Base-by-base conservation (phyloP, 1,139 yeast species). In the Lodderomyces parapsilosis region DNA sequence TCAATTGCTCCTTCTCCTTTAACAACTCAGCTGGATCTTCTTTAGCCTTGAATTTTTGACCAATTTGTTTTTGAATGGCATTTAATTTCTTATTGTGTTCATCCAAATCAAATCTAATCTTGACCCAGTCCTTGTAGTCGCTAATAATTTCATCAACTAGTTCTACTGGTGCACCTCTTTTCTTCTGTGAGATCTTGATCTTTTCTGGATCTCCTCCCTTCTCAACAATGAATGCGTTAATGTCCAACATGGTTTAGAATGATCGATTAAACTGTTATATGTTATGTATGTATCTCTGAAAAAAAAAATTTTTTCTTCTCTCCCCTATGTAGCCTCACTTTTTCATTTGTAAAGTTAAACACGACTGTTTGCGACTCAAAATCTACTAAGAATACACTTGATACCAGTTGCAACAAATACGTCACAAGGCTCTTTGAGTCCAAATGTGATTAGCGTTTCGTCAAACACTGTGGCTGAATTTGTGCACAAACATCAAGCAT, bases 161-260 rank as follows among this genome's bases (percentile, higher is more conserved):
- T 67, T 93, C 99, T 42, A 90, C 98, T 27, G 94, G 74, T 56
- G 81, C 98, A 48, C 96, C 96, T 75, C 99, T 88, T 53, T 95
- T 96, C 66, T 74, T 81, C 68, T 93, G 99, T 31, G 98, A 90
- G 57, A 74, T 81, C 63, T 86, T 86, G 61, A 93, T 89, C 49
- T 74, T 73, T 55, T 90, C 94, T 36, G 99, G 97, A 65, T 90
- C 81, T 53, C 98, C 99, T 48, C 99, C 99, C 69, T 89, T 90
- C 63, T 93, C 99, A 56, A 83, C 96, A 56, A 93, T 81, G 63
- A 93, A 93, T 60, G 87, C 86, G 58, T 84, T 77, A 53, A 93
- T 88, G 65, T 91, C 98, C 70, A 93, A 83, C 99, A 93, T 91
- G 20, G 42, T 31, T 30, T 22, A 15, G 17, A 9, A n/a, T n/a